Conservation (phyloP, 2,329 filamentous ascomycete genomes). For the Volutella citrinella region DNA sequence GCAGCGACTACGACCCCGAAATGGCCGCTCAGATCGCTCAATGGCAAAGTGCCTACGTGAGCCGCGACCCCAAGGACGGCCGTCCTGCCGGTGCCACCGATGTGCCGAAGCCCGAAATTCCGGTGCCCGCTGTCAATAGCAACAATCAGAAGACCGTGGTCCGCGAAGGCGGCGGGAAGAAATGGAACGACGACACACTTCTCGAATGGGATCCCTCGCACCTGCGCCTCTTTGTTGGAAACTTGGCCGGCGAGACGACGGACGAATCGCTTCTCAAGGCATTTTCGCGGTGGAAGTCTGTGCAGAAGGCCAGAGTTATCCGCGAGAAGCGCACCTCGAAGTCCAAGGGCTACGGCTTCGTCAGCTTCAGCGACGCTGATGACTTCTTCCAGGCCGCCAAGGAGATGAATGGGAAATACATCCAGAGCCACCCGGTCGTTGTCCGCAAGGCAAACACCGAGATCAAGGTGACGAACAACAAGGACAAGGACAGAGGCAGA, state of each 20-base stretch:
- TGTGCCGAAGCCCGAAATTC: slow-evolving; percentile 33
- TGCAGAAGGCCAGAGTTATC: slow-evolving; percentile 90
- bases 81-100: slow-evolving; percentile 26
- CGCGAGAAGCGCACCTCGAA: slow-evolving; percentile 96
- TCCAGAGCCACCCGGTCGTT: slow-evolving; percentile 90
- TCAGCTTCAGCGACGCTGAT: slow-evolving; percentile 91
- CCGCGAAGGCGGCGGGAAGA: slow-evolving; percentile 84
- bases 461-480: slow-evolving; percentile 72
- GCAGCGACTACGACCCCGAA: slow-evolving; percentile 64
- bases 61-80: slow-evolving; percentile 51
- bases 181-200: slow-evolving; percentile 83
- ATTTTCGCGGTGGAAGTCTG: slow-evolving; percentile 81
- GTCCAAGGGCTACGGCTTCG: slow-evolving; percentile 94
- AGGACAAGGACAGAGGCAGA: slow-evolving; percentile 50
- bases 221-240: slow-evolving; percentile 92
- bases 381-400: slow-evolving; percentile 95
- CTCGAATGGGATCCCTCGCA: slow-evolving; percentile 96
- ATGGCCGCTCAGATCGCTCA: slow-evolving; percentile 90
- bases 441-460: slow-evolving; percentile 89
- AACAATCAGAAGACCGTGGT: slow-evolving; percentile 82
- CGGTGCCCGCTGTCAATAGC: slow-evolving; percentile 34
- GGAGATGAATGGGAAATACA: slow-evolving; percentile 99
- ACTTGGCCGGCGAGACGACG: slow-evolving; percentile 94
- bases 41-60: slow-evolving; percentile 87
- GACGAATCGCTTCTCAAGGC: slow-evolving; percentile 95